These are phyloP conservation scores for Wickerhamiella cacticola DNA, from an alignment of 805 yeast species.

Conservation along the genomic window DNA sequence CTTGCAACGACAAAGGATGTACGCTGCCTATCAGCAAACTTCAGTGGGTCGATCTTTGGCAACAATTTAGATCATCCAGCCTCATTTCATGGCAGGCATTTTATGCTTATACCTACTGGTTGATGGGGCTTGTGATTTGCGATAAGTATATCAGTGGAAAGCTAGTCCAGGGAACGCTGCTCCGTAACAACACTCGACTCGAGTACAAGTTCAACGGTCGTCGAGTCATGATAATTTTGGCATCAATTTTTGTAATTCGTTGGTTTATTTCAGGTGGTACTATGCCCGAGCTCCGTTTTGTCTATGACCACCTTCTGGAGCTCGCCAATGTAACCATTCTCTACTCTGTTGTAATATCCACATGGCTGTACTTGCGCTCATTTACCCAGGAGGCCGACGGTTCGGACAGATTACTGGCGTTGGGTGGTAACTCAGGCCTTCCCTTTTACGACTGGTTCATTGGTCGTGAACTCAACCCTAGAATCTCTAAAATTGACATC, in stretches of 20 bases:
- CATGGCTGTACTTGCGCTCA: conserved; percentile 53
- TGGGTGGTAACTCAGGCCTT: conserved; percentile 76
- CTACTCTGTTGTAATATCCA: conserved; percentile 52
- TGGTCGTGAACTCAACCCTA: conserved; percentile 91
- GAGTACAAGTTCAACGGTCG: conserved; percentile 74
- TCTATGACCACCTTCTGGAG: conserved; percentile 57
- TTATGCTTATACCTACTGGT: conserved; percentile 63
- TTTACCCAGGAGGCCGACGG: conserved; percentile 38
- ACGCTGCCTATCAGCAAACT: conserved; percentile 20
- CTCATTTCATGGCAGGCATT: conserved; percentile 35
- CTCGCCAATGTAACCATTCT: conserved; percentile 50
- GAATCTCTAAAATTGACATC: conserved; percentile 74
- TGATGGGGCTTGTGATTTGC: conserved; percentile 46
- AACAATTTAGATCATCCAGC: conserved; percentile 13
- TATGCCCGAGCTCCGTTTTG: conserved; percentile 68
- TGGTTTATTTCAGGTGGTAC: conserved; percentile 38
- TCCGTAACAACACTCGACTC: conserved; percentile 66
- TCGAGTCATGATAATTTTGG: conserved; percentile 36
- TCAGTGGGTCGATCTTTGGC: conserved; percentile 10
- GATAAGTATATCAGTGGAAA: conserved; percentile 61
- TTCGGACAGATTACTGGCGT: conserved; percentile 58
- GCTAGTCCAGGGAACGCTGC: conserved; percentile 46
- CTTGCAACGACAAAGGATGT: conserved; percentile 42
- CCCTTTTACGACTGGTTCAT: conserved; percentile 84
- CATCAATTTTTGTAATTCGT: conserved; percentile 39